A percentile compares a stretch with the other conserved stretches of the same genome.
Evolutionary conservation across 192 early-diverging fungal genomes (phyloP).

Genomic region (Backusella tuberculispora): DNA sequence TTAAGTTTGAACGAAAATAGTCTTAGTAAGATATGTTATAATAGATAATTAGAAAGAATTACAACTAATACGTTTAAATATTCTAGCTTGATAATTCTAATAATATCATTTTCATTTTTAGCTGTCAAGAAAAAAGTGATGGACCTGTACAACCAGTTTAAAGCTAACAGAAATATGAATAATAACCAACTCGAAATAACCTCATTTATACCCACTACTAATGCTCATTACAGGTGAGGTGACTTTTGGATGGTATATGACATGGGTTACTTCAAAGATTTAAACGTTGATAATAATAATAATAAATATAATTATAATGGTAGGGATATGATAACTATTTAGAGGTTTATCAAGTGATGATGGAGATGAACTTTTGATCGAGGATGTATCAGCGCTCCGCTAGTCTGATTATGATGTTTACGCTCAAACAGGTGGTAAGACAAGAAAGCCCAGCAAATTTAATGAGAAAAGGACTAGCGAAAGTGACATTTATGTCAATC

Average conservation of each 20-base stretch:
- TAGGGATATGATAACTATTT: neutral
- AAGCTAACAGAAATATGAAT: slow-evolving; percentile 29
- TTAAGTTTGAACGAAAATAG: no score
- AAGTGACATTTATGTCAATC: slow-evolving; percentile 27
- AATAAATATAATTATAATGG: no score
- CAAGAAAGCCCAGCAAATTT: slow-evolving; percentile 3
- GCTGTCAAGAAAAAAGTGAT: slow-evolving; percentile 63
- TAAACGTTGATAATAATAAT: neutral
- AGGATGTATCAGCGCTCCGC: slow-evolving; percentile 41
- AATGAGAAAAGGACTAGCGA: neutral
- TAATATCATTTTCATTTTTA: slow-evolving; percentile 27
- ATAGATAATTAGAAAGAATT: no score
- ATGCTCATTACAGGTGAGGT: slow-evolving; percentile 28
- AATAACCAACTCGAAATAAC: slow-evolving; percentile 8
- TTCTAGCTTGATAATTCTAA: no score
- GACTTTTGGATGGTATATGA: no score
- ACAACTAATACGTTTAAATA: no score
- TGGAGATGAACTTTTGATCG: slow-evolving; percentile 39
- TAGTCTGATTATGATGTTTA: slow-evolving; percentile 45
- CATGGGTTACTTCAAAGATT: no score
- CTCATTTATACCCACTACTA: slow-evolving; percentile 24
- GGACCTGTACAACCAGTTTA: slow-evolving; percentile 60
- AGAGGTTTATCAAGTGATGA: slow-evolving; percentile 38
- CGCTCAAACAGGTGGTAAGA: slow-evolving; percentile 26
- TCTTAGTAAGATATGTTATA: no score